These are phyloP conservation scores for Penicillium psychrofluorescens DNA, from an alignment of 495 filamentous ascomycete genomes.

Conservation along the genomic window DNA sequence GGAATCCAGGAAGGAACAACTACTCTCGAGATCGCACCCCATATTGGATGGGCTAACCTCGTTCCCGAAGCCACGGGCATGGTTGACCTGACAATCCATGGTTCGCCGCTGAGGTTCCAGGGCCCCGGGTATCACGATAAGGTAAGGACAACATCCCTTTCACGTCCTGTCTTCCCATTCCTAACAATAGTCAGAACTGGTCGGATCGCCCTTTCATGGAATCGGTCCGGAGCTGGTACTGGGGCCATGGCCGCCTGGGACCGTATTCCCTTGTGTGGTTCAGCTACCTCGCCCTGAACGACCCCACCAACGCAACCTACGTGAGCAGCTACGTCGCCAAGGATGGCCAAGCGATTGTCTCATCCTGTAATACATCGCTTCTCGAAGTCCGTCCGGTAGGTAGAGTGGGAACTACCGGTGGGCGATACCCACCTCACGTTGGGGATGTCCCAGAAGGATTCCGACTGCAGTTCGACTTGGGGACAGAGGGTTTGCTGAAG, in stretches of 20 bases:
- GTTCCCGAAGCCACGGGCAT: constrained; percentile 22
- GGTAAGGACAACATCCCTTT: constrained; percentile 6
- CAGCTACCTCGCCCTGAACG: constrained; percentile 14
- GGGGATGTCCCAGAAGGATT: constrained; percentile 15
- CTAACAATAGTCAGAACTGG: constrained; percentile 19
- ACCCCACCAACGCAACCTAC: constrained; percentile 13
- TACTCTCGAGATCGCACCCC: constrained; percentile 14
- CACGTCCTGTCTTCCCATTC: not conserved
- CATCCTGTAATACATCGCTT: constrained; percentile 8
- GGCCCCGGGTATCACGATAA: constrained; percentile 37
- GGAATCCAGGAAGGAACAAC: constrained; percentile 6
- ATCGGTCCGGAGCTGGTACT: constrained; percentile 25
- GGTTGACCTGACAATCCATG: constrained; percentile 22
- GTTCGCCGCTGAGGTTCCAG: constrained; percentile 19
- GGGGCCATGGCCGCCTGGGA: constrained; percentile 33
- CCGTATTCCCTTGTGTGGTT: constrained; percentile 37
- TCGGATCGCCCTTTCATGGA: constrained; percentile 13
- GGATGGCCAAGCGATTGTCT: constrained; percentile 12
- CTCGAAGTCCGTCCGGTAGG: constrained; percentile 12
- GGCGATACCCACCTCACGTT: constrained; percentile 12
- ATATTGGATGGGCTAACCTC: constrained; percentile 31
- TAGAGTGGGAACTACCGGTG: constrained; percentile 3
- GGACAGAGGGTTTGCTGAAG: not conserved
- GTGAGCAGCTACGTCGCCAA: constrained; percentile 24
- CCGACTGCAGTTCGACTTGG: constrained; percentile 7